A percentile compares a stretch with the other conserved stretches of the same genome.
These are phyloP conservation scores for Tetrapyrgos nigripes DNA, from an alignment of 1,284 basidiomycete species.

Conservation along the genomic window DNA sequence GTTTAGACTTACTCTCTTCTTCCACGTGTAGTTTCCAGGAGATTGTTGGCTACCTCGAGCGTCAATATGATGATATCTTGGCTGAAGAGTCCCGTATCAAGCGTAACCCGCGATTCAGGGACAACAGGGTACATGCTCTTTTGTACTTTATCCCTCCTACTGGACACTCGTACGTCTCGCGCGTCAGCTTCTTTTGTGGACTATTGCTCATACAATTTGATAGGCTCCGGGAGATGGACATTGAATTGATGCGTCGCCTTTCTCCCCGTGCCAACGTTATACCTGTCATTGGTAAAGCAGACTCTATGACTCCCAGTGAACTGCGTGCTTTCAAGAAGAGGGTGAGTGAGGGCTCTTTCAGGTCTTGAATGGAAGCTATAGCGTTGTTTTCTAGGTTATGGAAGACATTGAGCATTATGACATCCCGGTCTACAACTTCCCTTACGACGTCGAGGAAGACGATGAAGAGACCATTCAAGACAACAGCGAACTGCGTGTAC, in stretches of 20 bases:
- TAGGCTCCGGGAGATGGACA: slow-evolving; percentile 98
- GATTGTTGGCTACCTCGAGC: slow-evolving; percentile 96
- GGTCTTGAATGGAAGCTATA: not conserved
- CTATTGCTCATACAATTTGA: not conserved
- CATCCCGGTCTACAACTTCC: slow-evolving; percentile 99
- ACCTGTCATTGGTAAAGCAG: slow-evolving; percentile 97
- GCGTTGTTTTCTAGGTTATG: slow-evolving; percentile 80
- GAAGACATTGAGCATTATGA: slow-evolving; percentile 99
- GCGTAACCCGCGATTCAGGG: slow-evolving; percentile 98
- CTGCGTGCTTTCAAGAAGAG: slow-evolving; percentile 96
- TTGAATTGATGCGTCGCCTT: slow-evolving; percentile 96
- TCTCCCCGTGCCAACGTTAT: slow-evolving; percentile 99
- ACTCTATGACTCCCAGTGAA: slow-evolving; percentile 92
- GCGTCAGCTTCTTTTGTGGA: not conserved
- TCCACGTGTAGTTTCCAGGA: slow-evolving; percentile 80
- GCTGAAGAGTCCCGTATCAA: slow-evolving; percentile 99
- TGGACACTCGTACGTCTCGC: slow-evolving; percentile 57
- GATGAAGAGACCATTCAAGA: slow-evolving; percentile 99
- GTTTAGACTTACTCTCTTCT: slow-evolving; percentile 4
- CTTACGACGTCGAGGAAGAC: slow-evolving; percentile 98
- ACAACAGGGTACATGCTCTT: slow-evolving; percentile 95
- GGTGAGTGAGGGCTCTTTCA: slow-evolving; percentile 51
- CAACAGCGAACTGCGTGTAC: slow-evolving; percentile 91
- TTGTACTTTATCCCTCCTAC: slow-evolving; percentile 98
- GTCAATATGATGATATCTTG: slow-evolving; percentile 99